These are phyloP conservation scores for Roridomyces roridus DNA, from an alignment of 768 basidiomycete species.

Conservation along the genomic window DNA sequence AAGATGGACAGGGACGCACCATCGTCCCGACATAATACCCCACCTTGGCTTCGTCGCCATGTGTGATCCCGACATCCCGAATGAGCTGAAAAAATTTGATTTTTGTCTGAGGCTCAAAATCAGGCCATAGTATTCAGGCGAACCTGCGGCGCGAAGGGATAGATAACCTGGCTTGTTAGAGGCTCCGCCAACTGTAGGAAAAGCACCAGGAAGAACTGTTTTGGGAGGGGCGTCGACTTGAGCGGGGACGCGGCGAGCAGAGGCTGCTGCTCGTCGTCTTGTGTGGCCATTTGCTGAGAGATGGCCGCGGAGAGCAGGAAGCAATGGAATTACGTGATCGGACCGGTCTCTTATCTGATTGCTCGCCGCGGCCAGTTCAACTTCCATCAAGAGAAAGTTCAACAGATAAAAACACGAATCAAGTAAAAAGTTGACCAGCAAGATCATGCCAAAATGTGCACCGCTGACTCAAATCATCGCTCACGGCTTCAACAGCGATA, in stretches of 20 bases:
- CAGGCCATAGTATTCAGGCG: background rate
- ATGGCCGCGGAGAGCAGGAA: too few species aligned
- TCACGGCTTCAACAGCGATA: constrained; percentile 30
- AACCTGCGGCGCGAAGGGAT: constrained; percentile 59
- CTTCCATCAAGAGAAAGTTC: too few species aligned
- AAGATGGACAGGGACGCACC: constrained; percentile 39
- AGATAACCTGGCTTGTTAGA: constrained; percentile 58
- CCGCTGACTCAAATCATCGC: constrained; percentile 24
- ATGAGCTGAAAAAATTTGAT: constrained; percentile 38
- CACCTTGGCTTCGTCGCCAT: constrained; percentile 56
- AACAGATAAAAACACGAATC: background rate
- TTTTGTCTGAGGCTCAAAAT: background rate
- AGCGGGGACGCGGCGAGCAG: background rate
- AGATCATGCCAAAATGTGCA: constrained; percentile 39
- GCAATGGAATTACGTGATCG: too few species aligned
- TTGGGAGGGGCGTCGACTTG: constrained; percentile 56
- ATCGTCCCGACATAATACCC: constrained; percentile 71
- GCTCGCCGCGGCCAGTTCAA: too few species aligned
- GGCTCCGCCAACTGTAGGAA: constrained; percentile 67
- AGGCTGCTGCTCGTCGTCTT: too few species aligned
- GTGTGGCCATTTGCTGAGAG: too few species aligned
- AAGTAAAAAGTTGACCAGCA: background rate
- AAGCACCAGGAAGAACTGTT: constrained; percentile 62
- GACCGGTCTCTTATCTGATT: too few species aligned
- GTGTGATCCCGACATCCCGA: constrained; percentile 52